Base-by-base conservation (phyloP, 2,329 filamentous ascomycete genomes). In the Stachybotrys echinatus region DNA sequence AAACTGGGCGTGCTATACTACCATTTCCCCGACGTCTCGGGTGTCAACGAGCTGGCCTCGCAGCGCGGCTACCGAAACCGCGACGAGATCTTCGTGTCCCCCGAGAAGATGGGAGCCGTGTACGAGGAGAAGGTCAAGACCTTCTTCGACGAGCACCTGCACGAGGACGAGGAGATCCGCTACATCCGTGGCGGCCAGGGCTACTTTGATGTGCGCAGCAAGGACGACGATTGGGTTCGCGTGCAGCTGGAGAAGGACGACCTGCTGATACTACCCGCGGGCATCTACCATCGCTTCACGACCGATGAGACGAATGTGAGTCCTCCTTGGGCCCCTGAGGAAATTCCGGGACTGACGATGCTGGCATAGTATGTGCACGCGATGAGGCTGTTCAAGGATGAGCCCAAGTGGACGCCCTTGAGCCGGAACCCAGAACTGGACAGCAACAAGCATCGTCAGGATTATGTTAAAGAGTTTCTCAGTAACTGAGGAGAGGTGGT, bases 121-220 rank as follows among this genome's bases (percentile, higher is more conserved):
- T 99, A 97, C 74, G 92, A 99, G 71, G 82, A 88, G 55, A 97
- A 97, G 71, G 90, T 99, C 55, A 92, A 90, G 74, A 83, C 72
- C 58, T 99, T 99, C 75, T 99, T 97, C 74, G 69, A 88, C 61
- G 94, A 99, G 77, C 94, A 99, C 68, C 70, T 99, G 61, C 94
- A 99, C 66, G 94, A 99, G 74, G 94, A 99, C 60, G 94, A 99
- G 74, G 94, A 99, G 78, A 99, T 99, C 58, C 79, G 94, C 45
- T 99, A 96, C 64, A 92, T 99, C 58, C 77, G 90, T 27, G 92
- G 87, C 53, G 94, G 94, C 0, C 80, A 82, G 49, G 94, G 94
- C 1, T 99, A 88, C 69, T 99, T 99, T 65, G 94, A 99, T 70
- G 92, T 99, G 3, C 77, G 94, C 45, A 86, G 83, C 62, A 76